A percentile compares a stretch with the other conserved stretches of the same genome.
Conservation (phyloP, 1,139 yeast genomes). For the Hyphopichia burtonii region DNA sequence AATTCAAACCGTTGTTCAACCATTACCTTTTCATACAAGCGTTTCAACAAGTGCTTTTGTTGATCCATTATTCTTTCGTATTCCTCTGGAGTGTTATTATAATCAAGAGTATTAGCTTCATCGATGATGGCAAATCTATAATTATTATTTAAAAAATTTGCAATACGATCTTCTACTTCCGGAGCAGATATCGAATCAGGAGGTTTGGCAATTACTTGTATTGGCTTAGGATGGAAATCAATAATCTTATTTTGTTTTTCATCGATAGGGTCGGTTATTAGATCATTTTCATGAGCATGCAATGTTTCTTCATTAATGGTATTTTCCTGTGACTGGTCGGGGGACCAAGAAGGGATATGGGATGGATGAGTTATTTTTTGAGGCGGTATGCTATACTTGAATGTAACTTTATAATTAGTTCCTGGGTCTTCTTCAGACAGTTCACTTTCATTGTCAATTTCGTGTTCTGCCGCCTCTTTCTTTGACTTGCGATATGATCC, state of each 20-base stretch:
- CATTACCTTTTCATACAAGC: conserved; percentile 30
- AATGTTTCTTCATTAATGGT: conserved; percentile 10
- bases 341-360: conserved; percentile 66
- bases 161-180: conserved; percentile 40
- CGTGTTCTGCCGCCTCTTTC: conserved; percentile 9
- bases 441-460: conserved; percentile 7
- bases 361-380: conserved; percentile 76
- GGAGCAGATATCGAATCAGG: conserved; percentile 25
- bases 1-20: conserved; percentile 40
- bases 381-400: conserved; percentile 53
- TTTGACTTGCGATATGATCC: neutral
- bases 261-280: neutral
- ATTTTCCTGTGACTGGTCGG: conserved; percentile 39
- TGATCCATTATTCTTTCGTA: conserved; percentile 29
- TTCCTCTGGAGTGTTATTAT: conserved; percentile 33
- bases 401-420: conserved; percentile 33
- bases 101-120: conserved; percentile 34
- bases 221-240: conserved; percentile 30
- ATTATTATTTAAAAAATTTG: conserved; percentile 53
- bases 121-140: conserved; percentile 42
- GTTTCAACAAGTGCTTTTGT: conserved; percentile 29
- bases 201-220: conserved; percentile 20
- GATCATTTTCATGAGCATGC: neutral
- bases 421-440: conserved; percentile 9
- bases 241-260: conserved; percentile 39